Base-by-base conservation (phyloP, 2,329 filamentous ascomycete genomes). In the Sporothrix dimorphospora region DNA sequence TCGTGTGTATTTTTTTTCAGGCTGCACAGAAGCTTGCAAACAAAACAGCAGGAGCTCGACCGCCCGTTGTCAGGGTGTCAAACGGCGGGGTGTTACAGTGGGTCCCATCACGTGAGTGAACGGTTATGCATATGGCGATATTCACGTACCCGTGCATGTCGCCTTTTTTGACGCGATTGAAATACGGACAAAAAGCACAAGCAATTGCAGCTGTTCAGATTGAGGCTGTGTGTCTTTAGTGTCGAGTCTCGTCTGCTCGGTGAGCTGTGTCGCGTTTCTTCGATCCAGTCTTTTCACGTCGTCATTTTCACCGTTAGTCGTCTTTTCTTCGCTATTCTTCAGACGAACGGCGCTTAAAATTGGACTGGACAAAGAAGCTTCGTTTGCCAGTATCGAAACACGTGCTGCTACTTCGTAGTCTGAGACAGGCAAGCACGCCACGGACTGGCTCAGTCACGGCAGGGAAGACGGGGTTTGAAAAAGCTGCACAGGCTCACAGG, bases 1-100 rank as follows among this genome's bases (percentile, higher is more conserved):
- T 65, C 66, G 21, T 49, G 38, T 68, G 4, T 61, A 68, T 72
- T 70, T 71, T 71, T 71, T 61, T 66, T 53, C 30, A 45, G 61
- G 38, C 42, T 30, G 59, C 42, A 72, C 67, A 63, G 65, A 67
- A 67, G 65, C 65, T 67, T 69, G 59, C 57, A 30, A 70, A 72
- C 68, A 67, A 72, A 72, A 72, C 71, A 72, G 69, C 49, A 65
- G 71, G 51, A 72, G 71, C 71, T 72, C 40, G 34, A 59, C 21
- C 61, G 38, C 34, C 71, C 71, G 71, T 72, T 72, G 71, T 70
- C 71, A 72, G 71, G 71, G 71, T 47, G 68, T 8, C 61, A 42
- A 69, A 70, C 34, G 61, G 71, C 71, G 71, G 68, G 71, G 71
- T 70, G 71, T 53, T 67, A 7, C 51, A 24, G 71, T 70, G 71